Conservation (phyloP, 192 early-diverging fungal species). For the Thoreauomyces humboldtii region DNA sequence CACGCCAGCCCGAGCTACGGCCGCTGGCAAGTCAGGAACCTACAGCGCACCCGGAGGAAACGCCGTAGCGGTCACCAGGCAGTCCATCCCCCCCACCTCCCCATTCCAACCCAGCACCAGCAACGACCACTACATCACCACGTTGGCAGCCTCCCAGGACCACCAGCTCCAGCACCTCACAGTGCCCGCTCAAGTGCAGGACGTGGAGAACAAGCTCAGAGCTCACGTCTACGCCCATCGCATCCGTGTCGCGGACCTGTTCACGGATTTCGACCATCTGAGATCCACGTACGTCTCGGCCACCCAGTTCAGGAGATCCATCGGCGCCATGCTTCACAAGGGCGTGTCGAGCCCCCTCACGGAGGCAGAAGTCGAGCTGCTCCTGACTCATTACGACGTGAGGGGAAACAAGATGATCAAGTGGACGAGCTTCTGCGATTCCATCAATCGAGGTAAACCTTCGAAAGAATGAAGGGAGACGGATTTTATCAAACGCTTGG, state of each 20-base stretch:
- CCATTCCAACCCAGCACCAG: neutral
- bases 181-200: constrained; percentile 1
- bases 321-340: constrained; percentile 42
- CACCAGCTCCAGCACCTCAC: neutral
- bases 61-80: neutral
- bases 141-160: neutral
- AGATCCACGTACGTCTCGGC: constrained; percentile 44
- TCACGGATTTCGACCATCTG: constrained; percentile 55
- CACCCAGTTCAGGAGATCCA: constrained; percentile 47
- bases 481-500: neutral
- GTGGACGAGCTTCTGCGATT: constrained; percentile 50
- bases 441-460: constrained; percentile 51
- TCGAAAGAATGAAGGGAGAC: neutral
- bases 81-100: neutral
- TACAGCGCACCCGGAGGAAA: neutral
- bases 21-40: constrained; percentile 1
- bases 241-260: constrained; percentile 50
- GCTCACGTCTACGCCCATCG: constrained; percentile 44
- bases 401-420: constrained; percentile 36
- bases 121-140: neutral
- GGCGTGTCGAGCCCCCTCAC: constrained; percentile 36
- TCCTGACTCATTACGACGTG: constrained; percentile 38
- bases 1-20: constrained; percentile 4
- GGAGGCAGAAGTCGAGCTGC: constrained; percentile 34
- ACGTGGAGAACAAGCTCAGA: constrained; percentile 47